Percentiles rank a stretch among this genome's conserved stretches.
These are phyloP conservation scores for Piromyces sp. DNA, from an alignment of 192 early-diverging fungal species.

Conservation along the genomic window DNA sequence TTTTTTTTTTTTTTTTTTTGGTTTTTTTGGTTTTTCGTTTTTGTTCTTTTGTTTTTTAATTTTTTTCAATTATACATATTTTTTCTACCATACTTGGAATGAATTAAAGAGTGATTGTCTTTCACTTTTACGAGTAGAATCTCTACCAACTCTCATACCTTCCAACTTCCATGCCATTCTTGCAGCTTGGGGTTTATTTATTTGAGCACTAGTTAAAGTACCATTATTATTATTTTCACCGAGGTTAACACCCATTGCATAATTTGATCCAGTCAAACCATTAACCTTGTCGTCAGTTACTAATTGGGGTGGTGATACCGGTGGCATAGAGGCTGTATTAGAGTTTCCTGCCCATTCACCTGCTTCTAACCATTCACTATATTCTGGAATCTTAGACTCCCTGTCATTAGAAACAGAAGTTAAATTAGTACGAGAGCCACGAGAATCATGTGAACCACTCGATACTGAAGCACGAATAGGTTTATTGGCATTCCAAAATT, in stretches of 20 bases:
- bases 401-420: not conserved
- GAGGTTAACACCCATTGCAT: not conserved
- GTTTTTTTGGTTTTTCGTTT: too few species aligned
- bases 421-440: not conserved
- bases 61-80: not conserved
- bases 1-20: too few species aligned
- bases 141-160: not conserved
- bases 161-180: not conserved
- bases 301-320: not conserved
- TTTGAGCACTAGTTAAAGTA: not conserved
- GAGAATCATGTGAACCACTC: not conserved
- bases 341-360: too few species aligned
- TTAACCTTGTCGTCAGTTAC: not conserved
- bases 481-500: not conserved
- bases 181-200: not conserved
- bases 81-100: not conserved
- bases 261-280: not conserved
- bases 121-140: not conserved
- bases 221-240: not conserved
- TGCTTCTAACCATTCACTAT: not conserved
- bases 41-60: too few species aligned
- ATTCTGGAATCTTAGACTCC: not conserved
- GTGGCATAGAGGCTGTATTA: not conserved
- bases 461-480: not conserved
- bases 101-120: not conserved